Evolutionary conservation across 1,284 basidiomycete genomes (phyloP).

Genomic region (Malassezia globosa): DNA sequence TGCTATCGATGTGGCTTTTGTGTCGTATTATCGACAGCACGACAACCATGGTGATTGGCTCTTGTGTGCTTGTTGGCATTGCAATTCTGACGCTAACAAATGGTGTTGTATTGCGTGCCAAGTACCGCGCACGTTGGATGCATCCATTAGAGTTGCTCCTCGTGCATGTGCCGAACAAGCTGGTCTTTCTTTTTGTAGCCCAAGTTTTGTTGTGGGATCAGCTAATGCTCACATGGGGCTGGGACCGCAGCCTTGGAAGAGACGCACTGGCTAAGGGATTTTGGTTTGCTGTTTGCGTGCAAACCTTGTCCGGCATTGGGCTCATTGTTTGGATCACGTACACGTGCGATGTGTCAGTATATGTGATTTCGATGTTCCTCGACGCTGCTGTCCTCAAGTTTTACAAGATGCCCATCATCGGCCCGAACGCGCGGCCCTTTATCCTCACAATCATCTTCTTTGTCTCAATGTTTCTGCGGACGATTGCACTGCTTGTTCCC

Average conservation of each 20-base stretch:
- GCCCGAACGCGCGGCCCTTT: conserved; percentile 15
- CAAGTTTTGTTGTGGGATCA: conserved; percentile 50
- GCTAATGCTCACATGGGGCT: conserved; percentile 51
- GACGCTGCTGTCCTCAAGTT: conserved; percentile 11
- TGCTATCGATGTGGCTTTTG: conserved; percentile 71
- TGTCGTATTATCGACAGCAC: conserved; percentile 56
- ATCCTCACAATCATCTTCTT: conserved; percentile 3
- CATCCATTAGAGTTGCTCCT: conserved; percentile 51
- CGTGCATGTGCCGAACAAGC: conserved; percentile 51
- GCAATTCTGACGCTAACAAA: conserved; percentile 31
- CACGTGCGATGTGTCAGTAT: conserved; percentile 9
- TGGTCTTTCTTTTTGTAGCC: conserved; percentile 51
- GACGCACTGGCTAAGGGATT: background rate
- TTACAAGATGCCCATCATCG: conserved; percentile 11
- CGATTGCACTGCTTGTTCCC: conserved; percentile 9
- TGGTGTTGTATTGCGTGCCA: conserved; percentile 24
- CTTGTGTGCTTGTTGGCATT: conserved; percentile 23
- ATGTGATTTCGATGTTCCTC: conserved; percentile 13
- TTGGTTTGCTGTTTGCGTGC: background rate
- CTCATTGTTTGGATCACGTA: conserved; percentile 11
- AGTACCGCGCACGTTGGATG: conserved; percentile 42
- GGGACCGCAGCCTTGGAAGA: conserved; percentile 29
- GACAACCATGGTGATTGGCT: conserved; percentile 26
- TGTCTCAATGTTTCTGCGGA: conserved; percentile 15
- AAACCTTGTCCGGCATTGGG: conserved; percentile 1